Evolutionary conservation across 2,329 filamentous ascomycete species (phyloP), one percentile per base, ranked within the genome.

Genomic region (Pseudopithomyces maydicus): DNA sequence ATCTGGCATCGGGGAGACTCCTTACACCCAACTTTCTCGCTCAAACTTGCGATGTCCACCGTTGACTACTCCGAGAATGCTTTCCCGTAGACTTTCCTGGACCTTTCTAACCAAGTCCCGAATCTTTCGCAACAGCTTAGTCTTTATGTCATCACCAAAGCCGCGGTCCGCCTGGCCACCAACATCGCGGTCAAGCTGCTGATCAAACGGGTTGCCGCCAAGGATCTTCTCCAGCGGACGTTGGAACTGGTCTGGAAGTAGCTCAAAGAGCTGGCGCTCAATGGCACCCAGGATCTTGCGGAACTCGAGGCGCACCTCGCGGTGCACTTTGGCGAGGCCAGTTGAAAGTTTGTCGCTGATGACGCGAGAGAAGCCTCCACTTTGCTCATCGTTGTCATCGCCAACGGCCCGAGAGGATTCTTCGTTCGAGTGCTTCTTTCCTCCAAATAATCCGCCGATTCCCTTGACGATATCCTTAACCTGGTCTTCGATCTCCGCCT

Each of bases 261-360:
- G 39, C 47, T 71, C 69, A 44, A 71, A 71, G 1, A 71, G 55
- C 44, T 70, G 66, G 54, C 66, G 69, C 48, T 71, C 69, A 20
- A 71, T 71, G 17, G 63, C 61, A 14, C 69, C 69, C 2, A 71
- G 58, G 1, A 71, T 58, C 46, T 68, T 70, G 32, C 69, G 65
- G 52, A 71, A 71, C 22, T 71, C 69, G 1, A 71, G 49, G 33
- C 69, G 67, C 3, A 71, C 69, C 53, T 71, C 69, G 32, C 69
- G 55, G 41, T 71, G 69, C 1, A 71, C 69, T 51, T 63, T 68
- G 15, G 69, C 69, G 20, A 71, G 65, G 45, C 69, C 69, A 1
- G 68, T 71, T 42, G 64, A 68, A 26, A 71, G 60, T 49, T 71
- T 71, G 55, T 71, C 65, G 54, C 69, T 71, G 20, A 71, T 60